A percentile compares a stretch with the other conserved stretches of the same genome.
Conservation (phyloP, 1,284 basidiomycete species). For the Marasmius tenuissimus region DNA sequence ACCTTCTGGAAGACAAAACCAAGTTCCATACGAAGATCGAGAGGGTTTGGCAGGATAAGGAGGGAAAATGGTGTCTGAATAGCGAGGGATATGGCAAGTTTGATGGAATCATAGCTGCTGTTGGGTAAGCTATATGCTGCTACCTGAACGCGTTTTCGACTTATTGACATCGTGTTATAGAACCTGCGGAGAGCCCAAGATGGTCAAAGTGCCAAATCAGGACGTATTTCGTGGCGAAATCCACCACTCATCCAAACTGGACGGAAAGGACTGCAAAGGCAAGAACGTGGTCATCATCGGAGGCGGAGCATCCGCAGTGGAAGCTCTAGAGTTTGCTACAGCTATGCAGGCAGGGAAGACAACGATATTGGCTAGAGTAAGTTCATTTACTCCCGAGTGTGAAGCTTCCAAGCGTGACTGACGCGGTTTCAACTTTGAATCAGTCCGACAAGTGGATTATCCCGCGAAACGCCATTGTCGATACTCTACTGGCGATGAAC, state of each 20-base stretch:
- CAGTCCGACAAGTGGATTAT: conserved; percentile 50
- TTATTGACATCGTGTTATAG: conserved; percentile 36
- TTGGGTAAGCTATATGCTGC: conserved; percentile 56
- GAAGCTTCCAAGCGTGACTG: not conserved
- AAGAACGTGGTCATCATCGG: conserved; percentile 57
- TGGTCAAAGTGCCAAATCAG: conserved; percentile 14
- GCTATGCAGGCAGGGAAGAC: conserved; percentile 40
- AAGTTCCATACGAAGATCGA: conserved; percentile 38
- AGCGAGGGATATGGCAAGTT: conserved; percentile 47
- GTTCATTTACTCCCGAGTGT: conserved; percentile 22
- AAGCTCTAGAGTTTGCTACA: conserved; percentile 58
- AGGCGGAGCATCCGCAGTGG: conserved; percentile 60
- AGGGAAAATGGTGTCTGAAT: conserved; percentile 51
- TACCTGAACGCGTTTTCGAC: conserved; percentile 49
- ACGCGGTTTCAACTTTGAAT: not conserved
- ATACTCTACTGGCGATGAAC: conserved; percentile 54
- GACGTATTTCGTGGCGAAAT: conserved; percentile 28
- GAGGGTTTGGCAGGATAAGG: conserved; percentile 55
- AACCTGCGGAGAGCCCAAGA: conserved; percentile 13
- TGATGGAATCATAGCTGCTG: conserved; percentile 56
- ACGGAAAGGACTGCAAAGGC: conserved; percentile 37
- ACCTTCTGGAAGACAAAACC: conserved; percentile 4
- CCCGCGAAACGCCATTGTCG: conserved; percentile 53
- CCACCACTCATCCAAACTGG: conserved; percentile 58
- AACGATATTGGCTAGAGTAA: conserved; percentile 46